Evolutionary conservation across 2,329 filamentous ascomycete genomes (phyloP).

Genomic region (Colletotrichum sp.): DNA sequence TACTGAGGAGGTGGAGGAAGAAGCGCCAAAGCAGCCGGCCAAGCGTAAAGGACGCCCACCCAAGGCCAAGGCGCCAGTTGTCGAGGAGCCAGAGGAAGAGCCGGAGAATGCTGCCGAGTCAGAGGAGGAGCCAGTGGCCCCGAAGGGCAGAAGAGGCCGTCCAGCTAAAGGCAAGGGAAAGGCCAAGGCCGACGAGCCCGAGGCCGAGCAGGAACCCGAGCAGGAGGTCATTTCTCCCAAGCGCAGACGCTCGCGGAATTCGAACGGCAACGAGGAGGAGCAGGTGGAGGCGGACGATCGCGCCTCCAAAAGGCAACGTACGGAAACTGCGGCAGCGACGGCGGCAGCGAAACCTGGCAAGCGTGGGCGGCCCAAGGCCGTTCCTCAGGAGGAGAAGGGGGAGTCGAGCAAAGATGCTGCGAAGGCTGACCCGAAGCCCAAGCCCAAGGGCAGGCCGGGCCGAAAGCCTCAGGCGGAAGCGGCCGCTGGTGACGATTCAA

Average conservation of each 20-base stretch:
- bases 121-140: constrained; percentile 22
- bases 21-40: constrained; percentile 5
- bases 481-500: constrained; percentile 48
- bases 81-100: constrained; percentile 11
- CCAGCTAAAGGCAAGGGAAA: constrained; percentile 23
- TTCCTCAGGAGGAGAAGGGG: constrained; percentile 20
- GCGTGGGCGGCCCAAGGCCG: constrained; percentile 28
- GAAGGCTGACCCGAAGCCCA: constrained; percentile 27
- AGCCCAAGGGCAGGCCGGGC: constrained; percentile 31
- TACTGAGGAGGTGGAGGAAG: constrained; percentile 5
- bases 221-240: background rate
- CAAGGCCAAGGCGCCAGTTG: constrained; percentile 4
- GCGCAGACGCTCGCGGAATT: constrained; percentile 21
- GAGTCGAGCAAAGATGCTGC: constrained; percentile 15
- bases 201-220: background rate
- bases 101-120: constrained; percentile 27
- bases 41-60: constrained; percentile 17
- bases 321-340: constrained; percentile 12
- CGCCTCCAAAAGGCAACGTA: constrained; percentile 24
- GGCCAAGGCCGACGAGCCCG: background rate
- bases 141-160: constrained; percentile 9
- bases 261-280: constrained; percentile 7
- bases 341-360: constrained; percentile 14
- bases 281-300: constrained; percentile 19
- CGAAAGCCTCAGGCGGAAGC: constrained; percentile 42